phyloP scores from a whole-genome alignment of 192 early-diverging fungal species.

The Funneliformis mosseae region DNA sequence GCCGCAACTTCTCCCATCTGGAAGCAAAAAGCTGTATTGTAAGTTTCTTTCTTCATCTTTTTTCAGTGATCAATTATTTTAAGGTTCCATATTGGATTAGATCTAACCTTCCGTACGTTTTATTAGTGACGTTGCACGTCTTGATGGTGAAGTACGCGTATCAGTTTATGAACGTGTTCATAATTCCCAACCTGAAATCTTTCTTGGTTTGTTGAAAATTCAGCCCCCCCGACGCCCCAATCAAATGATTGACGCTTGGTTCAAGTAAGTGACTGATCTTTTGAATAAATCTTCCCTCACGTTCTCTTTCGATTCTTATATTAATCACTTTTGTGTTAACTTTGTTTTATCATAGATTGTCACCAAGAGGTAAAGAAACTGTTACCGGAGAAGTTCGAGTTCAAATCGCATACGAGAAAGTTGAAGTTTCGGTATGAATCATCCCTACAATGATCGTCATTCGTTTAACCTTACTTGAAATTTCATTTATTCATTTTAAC shows the following conservation, averaged over 20 bases:
- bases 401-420: slow-evolving; percentile 43
- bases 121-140: slow-evolving; percentile 27
- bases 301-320: too few relatives aligned
- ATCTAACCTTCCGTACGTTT: background rate
- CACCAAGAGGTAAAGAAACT: slow-evolving; percentile 25
- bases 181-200: slow-evolving; percentile 37
- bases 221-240: slow-evolving; percentile 47
- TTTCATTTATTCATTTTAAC: too few relatives aligned
- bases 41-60: background rate
- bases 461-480: too few relatives aligned
- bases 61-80: background rate
- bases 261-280: slow-evolving; percentile 27
- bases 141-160: slow-evolving; percentile 25
- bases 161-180: slow-evolving; percentile 33
- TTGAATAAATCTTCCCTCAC: too few relatives aligned
- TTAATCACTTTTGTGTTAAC: background rate
- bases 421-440: slow-evolving; percentile 25
- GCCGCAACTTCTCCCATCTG: slow-evolving; percentile 26
- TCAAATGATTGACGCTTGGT: slow-evolving; percentile 50
- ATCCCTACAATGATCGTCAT: background rate
- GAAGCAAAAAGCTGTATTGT: slow-evolving; percentile 31
- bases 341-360: slow-evolving; percentile 15
- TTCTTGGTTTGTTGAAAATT: slow-evolving; percentile 48
- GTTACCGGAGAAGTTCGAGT: slow-evolving; percentile 53
- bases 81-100: background rate